Evolutionary conservation across 345 rosid species (phyloP).

Genomic region (Populus ilicifolia): DNA sequence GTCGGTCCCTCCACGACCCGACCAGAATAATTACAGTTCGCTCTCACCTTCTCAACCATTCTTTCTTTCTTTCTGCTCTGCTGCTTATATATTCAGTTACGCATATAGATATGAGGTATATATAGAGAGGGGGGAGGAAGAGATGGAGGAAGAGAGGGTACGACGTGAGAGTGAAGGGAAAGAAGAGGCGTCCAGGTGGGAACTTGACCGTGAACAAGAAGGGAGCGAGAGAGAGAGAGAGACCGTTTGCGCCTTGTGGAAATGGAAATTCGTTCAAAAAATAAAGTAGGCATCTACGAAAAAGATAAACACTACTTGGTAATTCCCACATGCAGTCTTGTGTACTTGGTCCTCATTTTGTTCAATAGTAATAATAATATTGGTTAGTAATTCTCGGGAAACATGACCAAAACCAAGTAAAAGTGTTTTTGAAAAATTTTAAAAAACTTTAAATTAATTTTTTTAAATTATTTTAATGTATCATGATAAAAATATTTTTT

Average conservation of each 20-base stretch:
- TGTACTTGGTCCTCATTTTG: neutral
- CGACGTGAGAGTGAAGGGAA: neutral
- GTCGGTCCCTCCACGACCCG: constrained; percentile 57
- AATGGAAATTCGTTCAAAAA: neutral
- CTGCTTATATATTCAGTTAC: neutral
- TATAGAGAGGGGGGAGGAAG: neutral
- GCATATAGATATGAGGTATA: neutral
- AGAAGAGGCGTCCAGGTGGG: neutral
- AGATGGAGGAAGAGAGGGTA: neutral
- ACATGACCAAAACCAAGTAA: neutral
- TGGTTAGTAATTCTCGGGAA: neutral
- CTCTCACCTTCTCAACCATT: constrained; percentile 13
- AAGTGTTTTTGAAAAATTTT: no score
- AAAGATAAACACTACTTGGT: no score
- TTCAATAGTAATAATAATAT: neutral
- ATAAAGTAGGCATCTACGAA: no score
- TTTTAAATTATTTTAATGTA: no score
- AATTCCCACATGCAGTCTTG: no score
- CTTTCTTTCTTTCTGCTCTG: neutral
- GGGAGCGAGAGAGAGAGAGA: neutral
- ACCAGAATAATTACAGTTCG: constrained; percentile 26
- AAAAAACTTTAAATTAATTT: no score
- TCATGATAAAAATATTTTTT: no score
- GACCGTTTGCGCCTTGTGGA: neutral
- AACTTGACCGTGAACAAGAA: neutral